Conservation (phyloP, 169 alveolate species). For the Plasmodium berghei region DNA sequence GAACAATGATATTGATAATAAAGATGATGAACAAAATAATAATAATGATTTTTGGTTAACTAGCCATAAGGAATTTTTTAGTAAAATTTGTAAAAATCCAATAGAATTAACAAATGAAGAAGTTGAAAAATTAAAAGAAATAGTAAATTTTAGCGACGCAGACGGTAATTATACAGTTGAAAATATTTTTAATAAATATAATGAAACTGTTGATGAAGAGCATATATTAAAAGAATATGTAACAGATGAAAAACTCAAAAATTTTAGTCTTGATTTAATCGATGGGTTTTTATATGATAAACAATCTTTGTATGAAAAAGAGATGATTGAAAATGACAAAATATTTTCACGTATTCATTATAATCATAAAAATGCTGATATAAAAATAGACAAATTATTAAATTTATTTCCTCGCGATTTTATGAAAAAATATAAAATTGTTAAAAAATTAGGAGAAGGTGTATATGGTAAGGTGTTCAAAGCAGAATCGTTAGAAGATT, state of each 20-base stretch:
- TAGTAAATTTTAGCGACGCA: background rate
- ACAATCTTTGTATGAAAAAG: conserved; percentile 61
- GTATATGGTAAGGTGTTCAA: conserved; percentile 86
- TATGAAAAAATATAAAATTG: conserved; percentile 76
- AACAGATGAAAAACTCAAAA: conserved; percentile 56
- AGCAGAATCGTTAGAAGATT: conserved; percentile 73
- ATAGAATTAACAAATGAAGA: conserved; percentile 12
- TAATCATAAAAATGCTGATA: conserved; percentile 47
- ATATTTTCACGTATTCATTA: conserved; percentile 24
- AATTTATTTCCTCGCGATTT: conserved; percentile 72
- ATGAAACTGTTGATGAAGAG: conserved; percentile 14
- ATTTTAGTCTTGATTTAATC: conserved; percentile 38
- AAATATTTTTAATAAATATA: conserved; percentile 13
- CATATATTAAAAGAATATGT: conserved; percentile 16
- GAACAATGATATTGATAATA: conserved; percentile 17
- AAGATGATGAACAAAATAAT: conserved; percentile 8
- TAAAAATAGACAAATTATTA: conserved; percentile 45
- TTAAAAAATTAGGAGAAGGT: conserved; percentile 83
- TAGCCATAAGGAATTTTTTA: conserved; percentile 38
- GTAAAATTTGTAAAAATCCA: conserved; percentile 22
- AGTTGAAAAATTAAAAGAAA: conserved; percentile 58
- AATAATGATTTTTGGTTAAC: conserved; percentile 38
- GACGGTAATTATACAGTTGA: conserved; percentile 13
- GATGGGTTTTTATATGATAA: conserved; percentile 62
- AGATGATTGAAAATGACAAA: conserved; percentile 62